These are phyloP conservation scores for Prunella vulgaris DNA, from an alignment of 257 asterid species.

Conservation along the genomic window DNA sequence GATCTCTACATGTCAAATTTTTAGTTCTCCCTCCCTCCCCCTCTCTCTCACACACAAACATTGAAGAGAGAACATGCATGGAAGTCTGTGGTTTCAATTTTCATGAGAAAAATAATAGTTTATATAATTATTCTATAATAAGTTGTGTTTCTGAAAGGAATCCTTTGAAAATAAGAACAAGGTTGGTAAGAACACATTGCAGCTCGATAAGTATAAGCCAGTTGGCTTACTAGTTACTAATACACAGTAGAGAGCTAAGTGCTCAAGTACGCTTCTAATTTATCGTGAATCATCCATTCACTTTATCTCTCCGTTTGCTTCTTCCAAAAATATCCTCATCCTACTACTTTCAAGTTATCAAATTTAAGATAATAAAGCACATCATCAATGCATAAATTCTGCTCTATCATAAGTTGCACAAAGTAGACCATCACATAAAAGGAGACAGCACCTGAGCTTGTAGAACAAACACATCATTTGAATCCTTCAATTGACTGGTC, in stretches of 20 bases:
- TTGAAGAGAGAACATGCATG: not conserved
- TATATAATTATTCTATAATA: not conserved
- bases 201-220: not conserved
- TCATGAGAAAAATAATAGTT: not conserved
- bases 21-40: not conserved
- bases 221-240: not conserved
- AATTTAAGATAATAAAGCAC: constrained; percentile 5
- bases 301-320: not conserved
- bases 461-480: constrained; percentile 44
- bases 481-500: constrained; percentile 36
- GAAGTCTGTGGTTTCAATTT: not conserved
- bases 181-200: not conserved
- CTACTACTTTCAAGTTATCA: too few species aligned
- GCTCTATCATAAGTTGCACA: constrained; percentile 1
- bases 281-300: not conserved
- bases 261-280: not conserved
- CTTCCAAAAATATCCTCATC: not conserved
- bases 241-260: not conserved
- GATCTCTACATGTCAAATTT: not conserved
- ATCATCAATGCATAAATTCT: not conserved
- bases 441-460: constrained; percentile 62
- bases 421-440: constrained; percentile 1
- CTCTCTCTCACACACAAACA: not conserved
- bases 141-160: not conserved
- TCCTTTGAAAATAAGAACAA: not conserved